Percentiles rank a stretch among this genome's conserved stretches.
Evolutionary conservation across 768 basidiomycete genomes (phyloP).

Genomic region (Mycena haematopus): DNA sequence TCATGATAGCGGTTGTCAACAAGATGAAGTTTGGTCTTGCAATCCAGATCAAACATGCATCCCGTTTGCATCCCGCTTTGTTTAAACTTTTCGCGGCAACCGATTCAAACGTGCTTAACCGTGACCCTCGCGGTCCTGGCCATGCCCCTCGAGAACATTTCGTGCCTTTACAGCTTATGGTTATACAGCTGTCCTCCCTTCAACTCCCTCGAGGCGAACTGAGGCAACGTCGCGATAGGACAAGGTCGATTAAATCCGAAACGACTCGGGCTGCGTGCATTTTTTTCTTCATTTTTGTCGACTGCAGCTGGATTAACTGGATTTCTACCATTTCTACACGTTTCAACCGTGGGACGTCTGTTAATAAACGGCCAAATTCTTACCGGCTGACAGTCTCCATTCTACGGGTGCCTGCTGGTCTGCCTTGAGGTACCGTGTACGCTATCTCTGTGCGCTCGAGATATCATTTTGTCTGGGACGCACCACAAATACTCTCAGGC

Average conservation of each 20-base stretch:
- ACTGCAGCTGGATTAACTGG: background rate
- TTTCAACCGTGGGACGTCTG: background rate
- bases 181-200: no score
- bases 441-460: background rate
- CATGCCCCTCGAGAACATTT: no score
- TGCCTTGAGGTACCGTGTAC: conserved; percentile 8
- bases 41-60: no score
- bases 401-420: conserved; percentile 3
- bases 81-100: no score
- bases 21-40: no score
- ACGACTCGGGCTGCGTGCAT: background rate
- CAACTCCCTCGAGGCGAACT: no score
- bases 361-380: background rate
- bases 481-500: conserved; percentile 14
- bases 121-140: no score
- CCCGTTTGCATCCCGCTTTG: no score
- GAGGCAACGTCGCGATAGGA: no score
- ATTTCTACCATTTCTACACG: background rate
- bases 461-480: background rate
- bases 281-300: background rate
- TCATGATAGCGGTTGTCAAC: conserved; percentile 50
- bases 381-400: background rate
- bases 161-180: no score
- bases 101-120: no score
- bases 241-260: no score